Percentiles rank a stretch among this genome's conserved stretches.
These are phyloP conservation scores for Dillenia suffruticosa DNA, from an alignment of 164 flowering plant genomes.

Conservation along the genomic window DNA sequence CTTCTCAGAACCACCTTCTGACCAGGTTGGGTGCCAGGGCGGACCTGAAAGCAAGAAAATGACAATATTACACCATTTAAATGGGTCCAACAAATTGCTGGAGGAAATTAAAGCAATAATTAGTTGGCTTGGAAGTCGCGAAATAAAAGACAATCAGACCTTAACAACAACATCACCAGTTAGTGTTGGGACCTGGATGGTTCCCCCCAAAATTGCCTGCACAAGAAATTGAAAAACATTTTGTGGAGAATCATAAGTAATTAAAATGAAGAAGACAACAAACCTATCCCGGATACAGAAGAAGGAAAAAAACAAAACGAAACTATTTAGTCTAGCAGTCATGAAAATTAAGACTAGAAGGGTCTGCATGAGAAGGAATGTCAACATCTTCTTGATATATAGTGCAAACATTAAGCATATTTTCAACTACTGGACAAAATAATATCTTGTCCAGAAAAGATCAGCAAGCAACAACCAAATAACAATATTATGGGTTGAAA, in stretches of 20 bases:
- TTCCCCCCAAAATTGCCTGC: slow-evolving; percentile 97
- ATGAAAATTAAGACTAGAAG: too few relatives aligned
- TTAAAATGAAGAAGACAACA: background rate
- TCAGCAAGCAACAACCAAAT: too few relatives aligned
- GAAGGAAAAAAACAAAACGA: too few relatives aligned
- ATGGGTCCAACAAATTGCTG: background rate
- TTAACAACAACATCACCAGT: slow-evolving; percentile 93
- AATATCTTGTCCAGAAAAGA: too few relatives aligned
- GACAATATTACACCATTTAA: background rate
- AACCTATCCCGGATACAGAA: too few relatives aligned
- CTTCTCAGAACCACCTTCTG: slow-evolving; percentile 85
- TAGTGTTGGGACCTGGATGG: slow-evolving; percentile 94
- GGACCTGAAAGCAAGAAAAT: slow-evolving; percentile 54
- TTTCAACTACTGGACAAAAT: too few relatives aligned
- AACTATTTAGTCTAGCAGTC: too few relatives aligned
- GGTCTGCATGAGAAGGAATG: too few relatives aligned
- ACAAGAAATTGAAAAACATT: slow-evolving; percentile 6
- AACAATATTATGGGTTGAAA: too few relatives aligned
- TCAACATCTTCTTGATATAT: too few relatives aligned
- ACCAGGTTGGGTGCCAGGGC: slow-evolving; percentile 93
- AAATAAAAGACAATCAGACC: slow-evolving; percentile 34
- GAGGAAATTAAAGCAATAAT: background rate
- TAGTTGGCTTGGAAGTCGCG: background rate
- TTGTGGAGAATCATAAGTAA: background rate
- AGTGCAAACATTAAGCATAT: too few relatives aligned